Percentiles rank a stretch among this genome's conserved stretches.
Evolutionary conservation across 257 asterid genomes (phyloP).

Genomic region (Ilex aquifolium): DNA sequence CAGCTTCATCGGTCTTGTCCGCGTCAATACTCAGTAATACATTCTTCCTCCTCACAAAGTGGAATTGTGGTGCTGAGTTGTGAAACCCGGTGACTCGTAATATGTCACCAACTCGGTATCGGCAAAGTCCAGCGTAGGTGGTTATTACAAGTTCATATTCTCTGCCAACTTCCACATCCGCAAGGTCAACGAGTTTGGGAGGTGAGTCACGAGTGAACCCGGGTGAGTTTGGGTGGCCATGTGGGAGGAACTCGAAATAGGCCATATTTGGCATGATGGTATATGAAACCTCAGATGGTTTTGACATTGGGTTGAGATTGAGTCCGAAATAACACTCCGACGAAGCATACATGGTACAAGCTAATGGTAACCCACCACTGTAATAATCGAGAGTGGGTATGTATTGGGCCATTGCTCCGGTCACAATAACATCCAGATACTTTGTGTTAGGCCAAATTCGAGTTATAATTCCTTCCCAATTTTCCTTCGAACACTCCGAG

Average conservation of each 20-base stretch:
- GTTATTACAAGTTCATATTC: constrained; percentile 92
- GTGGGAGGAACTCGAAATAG: constrained; percentile 87
- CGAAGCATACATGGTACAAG: constrained; percentile 95
- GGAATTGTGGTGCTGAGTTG: constrained; percentile 86
- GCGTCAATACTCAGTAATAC: constrained; percentile 83
- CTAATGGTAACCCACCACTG: constrained; percentile 74
- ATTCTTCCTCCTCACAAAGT: constrained; percentile 78
- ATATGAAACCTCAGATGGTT: constrained; percentile 77
- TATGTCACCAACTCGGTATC: constrained; percentile 91
- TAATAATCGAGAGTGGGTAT: constrained; percentile 89
- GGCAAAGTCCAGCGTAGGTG: constrained; percentile 69
- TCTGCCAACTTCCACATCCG: constrained; percentile 72
- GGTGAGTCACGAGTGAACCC: constrained; percentile 33
- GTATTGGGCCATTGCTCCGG: constrained; percentile 98
- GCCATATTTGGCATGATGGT: constrained; percentile 99
- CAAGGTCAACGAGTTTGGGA: constrained; percentile 58
- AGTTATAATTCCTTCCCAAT: constrained; percentile 78
- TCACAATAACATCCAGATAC: constrained; percentile 84
- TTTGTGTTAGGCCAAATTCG: constrained; percentile 91
- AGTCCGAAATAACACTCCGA: constrained; percentile 94
- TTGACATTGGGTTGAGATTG: constrained; percentile 87
- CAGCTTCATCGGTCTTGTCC: constrained; percentile 95
- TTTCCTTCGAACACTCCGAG: constrained; percentile 47
- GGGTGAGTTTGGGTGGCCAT: constrained; percentile 30
- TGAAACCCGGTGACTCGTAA: constrained; percentile 94